Evolutionary conservation across 208 protist species (phyloP).

Genomic region (Crithidia mellificae): DNA sequence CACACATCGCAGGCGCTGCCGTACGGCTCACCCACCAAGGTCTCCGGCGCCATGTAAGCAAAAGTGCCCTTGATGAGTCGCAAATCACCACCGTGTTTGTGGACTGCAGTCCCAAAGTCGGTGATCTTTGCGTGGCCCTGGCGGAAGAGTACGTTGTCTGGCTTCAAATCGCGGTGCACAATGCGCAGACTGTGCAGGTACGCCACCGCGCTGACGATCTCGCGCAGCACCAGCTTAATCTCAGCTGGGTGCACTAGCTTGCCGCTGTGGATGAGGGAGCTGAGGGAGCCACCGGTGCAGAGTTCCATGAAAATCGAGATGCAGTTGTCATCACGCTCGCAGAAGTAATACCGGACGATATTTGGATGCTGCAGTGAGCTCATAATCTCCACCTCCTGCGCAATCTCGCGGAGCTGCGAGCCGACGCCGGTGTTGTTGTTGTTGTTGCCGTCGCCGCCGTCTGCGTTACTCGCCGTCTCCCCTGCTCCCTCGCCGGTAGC

Average conservation of each 20-base stretch:
- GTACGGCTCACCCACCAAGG: constrained; percentile 87
- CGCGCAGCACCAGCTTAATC: constrained; percentile 61
- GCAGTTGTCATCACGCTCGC: constrained; percentile 74
- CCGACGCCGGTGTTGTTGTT: constrained; percentile 24
- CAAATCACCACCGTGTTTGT: constrained; percentile 50
- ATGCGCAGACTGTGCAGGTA: constrained; percentile 82
- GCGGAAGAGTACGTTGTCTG: constrained; percentile 83
- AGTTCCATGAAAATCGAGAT: constrained; percentile 92
- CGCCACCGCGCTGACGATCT: constrained; percentile 70
- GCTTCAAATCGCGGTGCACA: constrained; percentile 86
- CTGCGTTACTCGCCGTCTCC: constrained; percentile 9
- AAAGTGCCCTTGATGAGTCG: constrained; percentile 75
- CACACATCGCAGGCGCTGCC: constrained; percentile 93
- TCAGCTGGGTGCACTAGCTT: constrained; percentile 39
- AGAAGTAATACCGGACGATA: constrained; percentile 86
- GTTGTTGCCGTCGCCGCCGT: constrained; percentile 15
- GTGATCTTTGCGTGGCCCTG: constrained; percentile 69
- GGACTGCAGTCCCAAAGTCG: constrained; percentile 83
- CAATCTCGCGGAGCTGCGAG: constrained; percentile 72
- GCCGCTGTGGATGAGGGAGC: constrained; percentile 54
- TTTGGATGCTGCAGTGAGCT: constrained; percentile 78
- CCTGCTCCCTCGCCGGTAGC: background rate
- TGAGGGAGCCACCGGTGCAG: constrained; percentile 75
- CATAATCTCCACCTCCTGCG: constrained; percentile 85
- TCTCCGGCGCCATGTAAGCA: constrained; percentile 92